A percentile compares a stretch with the other conserved stretches of the same genome.
These are phyloP conservation scores for Aethionema arabicum DNA, from an alignment of 345 rosid species.

Conservation along the genomic window DNA sequence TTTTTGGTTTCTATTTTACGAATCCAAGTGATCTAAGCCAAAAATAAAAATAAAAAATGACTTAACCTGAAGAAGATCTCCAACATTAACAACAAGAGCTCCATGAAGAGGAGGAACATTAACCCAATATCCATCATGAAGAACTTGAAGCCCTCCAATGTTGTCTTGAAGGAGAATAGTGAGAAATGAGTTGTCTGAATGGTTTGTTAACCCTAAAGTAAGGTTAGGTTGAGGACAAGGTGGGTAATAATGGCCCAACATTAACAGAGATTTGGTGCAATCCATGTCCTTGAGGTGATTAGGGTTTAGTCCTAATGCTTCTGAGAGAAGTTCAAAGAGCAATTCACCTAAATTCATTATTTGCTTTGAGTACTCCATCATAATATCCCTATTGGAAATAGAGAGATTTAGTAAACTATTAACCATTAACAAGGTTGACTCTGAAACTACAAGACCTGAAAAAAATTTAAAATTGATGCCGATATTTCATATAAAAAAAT, in stretches of 20 bases:
- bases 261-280: conserved; percentile 38
- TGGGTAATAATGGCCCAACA: conserved; percentile 55
- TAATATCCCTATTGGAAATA: conserved; percentile 34
- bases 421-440: too few relatives aligned
- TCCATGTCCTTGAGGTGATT: conserved; percentile 44
- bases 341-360: conserved; percentile 42
- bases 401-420: too few relatives aligned
- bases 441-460: too few relatives aligned
- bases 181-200: conserved; percentile 51
- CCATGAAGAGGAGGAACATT: conserved; percentile 55
- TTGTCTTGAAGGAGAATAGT: conserved; percentile 60
- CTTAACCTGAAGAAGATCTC: conserved; percentile 63
- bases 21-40: too few relatives aligned
- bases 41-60: too few relatives aligned
- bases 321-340: conserved; percentile 53
- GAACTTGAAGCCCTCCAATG: conserved; percentile 63
- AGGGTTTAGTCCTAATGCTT: conserved; percentile 52
- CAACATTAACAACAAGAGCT: conserved; percentile 55
- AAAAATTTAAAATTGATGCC: too few relatives aligned
- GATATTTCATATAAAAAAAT: too few relatives aligned
- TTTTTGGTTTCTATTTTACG: too few relatives aligned
- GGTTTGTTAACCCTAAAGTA: conserved; percentile 49
- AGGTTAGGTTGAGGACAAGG: conserved; percentile 56
- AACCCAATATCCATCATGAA: conserved; percentile 46
- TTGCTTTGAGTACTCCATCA: conserved; percentile 45